Evolutionary conservation across 768 basidiomycete species (phyloP).

Genomic region (Suillus alpinus): DNA sequence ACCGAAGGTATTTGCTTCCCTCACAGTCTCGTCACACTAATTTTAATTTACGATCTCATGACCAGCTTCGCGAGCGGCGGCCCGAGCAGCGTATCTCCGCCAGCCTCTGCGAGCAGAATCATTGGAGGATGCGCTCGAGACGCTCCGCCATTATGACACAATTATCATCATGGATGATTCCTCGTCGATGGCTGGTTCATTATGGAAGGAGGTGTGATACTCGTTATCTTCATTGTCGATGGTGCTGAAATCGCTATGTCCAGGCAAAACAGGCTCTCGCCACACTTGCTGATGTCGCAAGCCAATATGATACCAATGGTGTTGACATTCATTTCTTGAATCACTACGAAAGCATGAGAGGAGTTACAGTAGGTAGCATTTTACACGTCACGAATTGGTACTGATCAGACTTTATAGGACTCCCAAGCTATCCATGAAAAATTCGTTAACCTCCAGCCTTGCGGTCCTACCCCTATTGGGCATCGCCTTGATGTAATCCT

Average conservation of each 20-base stretch:
- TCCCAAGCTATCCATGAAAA: conserved; percentile 34
- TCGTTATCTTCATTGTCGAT: background rate
- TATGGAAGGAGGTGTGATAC: conserved; percentile 48
- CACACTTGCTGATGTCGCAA: conserved; percentile 45
- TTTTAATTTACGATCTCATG: conserved; percentile 21
- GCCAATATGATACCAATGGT: conserved; percentile 53
- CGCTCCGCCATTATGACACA: conserved; percentile 49
- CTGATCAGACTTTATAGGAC: conserved; percentile 28
- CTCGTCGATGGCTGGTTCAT: conserved; percentile 46
- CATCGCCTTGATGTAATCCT: conserved; percentile 39
- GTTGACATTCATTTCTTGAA: conserved; percentile 66
- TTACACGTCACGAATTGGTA: background rate
- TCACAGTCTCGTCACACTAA: conserved; percentile 19
- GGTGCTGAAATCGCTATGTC: background rate
- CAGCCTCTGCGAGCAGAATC: conserved; percentile 27
- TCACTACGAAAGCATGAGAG: conserved; percentile 26
- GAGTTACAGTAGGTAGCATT: conserved; percentile 35
- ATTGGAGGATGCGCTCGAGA: conserved; percentile 30
- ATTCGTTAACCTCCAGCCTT: conserved; percentile 43
- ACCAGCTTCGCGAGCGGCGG: conserved; percentile 10
- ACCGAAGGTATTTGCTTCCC: conserved; percentile 19
- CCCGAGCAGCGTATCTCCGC: conserved; percentile 7
- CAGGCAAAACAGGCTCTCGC: conserved; percentile 48
- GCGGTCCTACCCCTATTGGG: conserved; percentile 46
- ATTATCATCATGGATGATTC: conserved; percentile 63